These are phyloP conservation scores for Metschnikowia arizonensis DNA, from an alignment of 805 yeast genomes.

Conservation along the genomic window DNA sequence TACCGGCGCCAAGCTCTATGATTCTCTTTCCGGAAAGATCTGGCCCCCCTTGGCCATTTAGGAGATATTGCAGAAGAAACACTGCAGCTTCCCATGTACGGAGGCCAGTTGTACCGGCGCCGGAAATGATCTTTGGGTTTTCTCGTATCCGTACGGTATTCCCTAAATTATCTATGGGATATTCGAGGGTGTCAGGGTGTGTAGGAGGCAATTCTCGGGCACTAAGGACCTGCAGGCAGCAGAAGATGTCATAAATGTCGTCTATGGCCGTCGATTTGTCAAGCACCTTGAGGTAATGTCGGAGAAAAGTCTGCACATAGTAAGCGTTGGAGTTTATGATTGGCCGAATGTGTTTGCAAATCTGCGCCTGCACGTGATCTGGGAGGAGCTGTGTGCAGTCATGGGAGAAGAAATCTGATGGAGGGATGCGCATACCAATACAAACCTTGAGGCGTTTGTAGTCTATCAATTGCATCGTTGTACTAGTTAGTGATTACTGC, in stretches of 20 bases:
- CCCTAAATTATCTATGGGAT: slow-evolving; percentile 17
- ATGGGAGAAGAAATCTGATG: slow-evolving; percentile 16
- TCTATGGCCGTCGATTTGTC: slow-evolving; percentile 33
- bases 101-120: slow-evolving; percentile 80
- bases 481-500: too few relatives aligned
- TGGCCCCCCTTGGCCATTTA: slow-evolving; percentile 6
- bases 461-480: not conserved
- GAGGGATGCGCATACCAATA: slow-evolving; percentile 19
- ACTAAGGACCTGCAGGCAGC: slow-evolving; percentile 29
- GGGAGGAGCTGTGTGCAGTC: slow-evolving; percentile 9
- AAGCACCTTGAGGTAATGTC: slow-evolving; percentile 34
- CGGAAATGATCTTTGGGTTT: slow-evolving; percentile 61
- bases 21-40: slow-evolving; percentile 30
- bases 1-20: slow-evolving; percentile 84
- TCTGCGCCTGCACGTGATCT: slow-evolving; percentile 18
- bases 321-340: slow-evolving; percentile 42
- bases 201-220: slow-evolving; percentile 34
- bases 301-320: slow-evolving; percentile 47
- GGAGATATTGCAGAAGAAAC: slow-evolving; percentile 53
- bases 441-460: slow-evolving; percentile 12
- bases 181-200: slow-evolving; percentile 35
- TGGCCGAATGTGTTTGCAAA: slow-evolving; percentile 18
- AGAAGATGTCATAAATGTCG: slow-evolving; percentile 41
- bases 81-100: slow-evolving; percentile 94
- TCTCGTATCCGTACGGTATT: slow-evolving; percentile 44